Base-by-base conservation (phyloP, 2,329 filamentous ascomycete genomes). In the Sporothrix pseudoabietina region DNA sequence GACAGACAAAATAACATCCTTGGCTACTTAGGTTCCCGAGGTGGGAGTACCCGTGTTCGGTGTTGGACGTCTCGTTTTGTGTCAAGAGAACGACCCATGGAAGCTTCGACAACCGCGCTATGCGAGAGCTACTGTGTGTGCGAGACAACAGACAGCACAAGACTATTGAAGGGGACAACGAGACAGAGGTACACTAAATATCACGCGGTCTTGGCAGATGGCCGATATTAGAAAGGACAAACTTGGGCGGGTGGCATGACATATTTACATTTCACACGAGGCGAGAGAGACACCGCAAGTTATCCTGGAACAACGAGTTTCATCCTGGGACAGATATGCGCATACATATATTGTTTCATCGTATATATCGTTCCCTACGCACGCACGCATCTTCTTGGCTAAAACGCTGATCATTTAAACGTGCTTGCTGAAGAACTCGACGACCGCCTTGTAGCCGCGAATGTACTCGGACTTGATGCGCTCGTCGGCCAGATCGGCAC, bases 401-500 rank as follows among this genome's bases (percentile, higher is more conserved):
- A 2, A 2, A 1, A 26, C 26, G 26, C 26, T 1, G 1, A 26
- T 26, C 12, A 3, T 79, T 71, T 77, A 73, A 78, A 80, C 79
- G 78, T 90, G 81, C 81, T 89, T 84, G 68, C 81, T 80, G 75
- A 90, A 87, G 81, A 91, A 91, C 65, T 83, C 81, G 55, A 90
- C 78, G 26, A 90, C 82, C 19, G 84, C 86, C 83, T 87, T 84
- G 81, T 89, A 91, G 3, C 88, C 89, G 65, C 90, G 85, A 65
- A 84, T 83, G 75, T 90, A 90, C 82, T 90, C 90, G 76, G 87
- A 85, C 80, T 86, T 87, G 78, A 89, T 86, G 57, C 84, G 85
- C 68, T 84, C 81, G 65, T 90, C 83, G 47, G 84, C 83, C 41
- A 92, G 82, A 78, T 92, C 82, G 0, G 87, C 84, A 35, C 90